Evolutionary conservation across 139 green algal species (phyloP), one percentile per base, ranked within the genome.

Genomic region (Picochlorum sp.): DNA sequence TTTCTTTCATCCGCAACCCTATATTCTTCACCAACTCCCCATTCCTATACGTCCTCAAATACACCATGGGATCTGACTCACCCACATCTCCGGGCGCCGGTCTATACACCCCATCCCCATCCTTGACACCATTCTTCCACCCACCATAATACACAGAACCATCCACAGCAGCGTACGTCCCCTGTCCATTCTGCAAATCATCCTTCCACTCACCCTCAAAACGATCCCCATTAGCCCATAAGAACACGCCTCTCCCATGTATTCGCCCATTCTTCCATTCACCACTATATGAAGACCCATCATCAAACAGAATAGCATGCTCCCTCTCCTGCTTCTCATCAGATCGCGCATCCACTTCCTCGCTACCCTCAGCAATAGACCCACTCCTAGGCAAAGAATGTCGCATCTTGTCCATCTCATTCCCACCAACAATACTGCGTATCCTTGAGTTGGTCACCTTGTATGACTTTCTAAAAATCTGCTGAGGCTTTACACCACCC

Each of bases 191-290:
- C 75, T 92, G 72, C 49, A 55, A 47, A 2, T 80, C 81, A 11
- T 75, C 52, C 60, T 45, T 30, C 81, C 81, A 93, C 61, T 90
- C 80, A 4, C 86, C 86, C 49, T 93, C 85, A 69, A 88, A 90
- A 9, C 72, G 31, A 28, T 85, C 78, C 21, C 82, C 77, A 26
- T n/a, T 69, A 4, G 41, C 61, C 77, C 80, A 90, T 24, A 78
- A 50, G 58, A 84, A 88, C 4, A 79, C 83, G 47, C 86, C 86
- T 2, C 67, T 52, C 31, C 86, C 86, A 49, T 81, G 52, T 69
- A 88, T 83, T 7, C 60, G 66, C 13, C 86, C 86, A 41, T 60
- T 72, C n/a, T 65, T 28, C 50, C 15, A 37, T 41, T 77, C 63
- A 13, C 70, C 70, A 31, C 34, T 68, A 41, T 77, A 77, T 2